Evolutionary conservation across 257 asterid genomes (phyloP), one percentile per base, ranked within the genome.

Genomic region (Solanum chilense): DNA sequence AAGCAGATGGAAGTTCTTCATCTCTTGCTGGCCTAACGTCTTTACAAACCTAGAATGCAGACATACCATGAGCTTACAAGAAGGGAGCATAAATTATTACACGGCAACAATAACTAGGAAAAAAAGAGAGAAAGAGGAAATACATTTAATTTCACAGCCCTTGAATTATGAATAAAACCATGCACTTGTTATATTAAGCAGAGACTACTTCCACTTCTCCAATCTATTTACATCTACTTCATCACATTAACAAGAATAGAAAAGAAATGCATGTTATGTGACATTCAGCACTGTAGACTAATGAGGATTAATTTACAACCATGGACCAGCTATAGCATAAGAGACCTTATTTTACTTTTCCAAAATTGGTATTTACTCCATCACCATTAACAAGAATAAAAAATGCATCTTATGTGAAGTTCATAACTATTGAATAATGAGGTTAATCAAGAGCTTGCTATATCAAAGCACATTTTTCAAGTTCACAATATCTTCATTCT

Each of bases 1-100:
- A 97, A 25, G 98, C 88, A 9, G 98, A 95, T 45, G 99, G 93
- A 90, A 97, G 98, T 91, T 95, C 99, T 86, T 97, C 98, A 90
- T 97, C 97, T 83, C 87, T 92, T 88, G 98, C 98, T 25, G 98
- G 97, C 88, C 97, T 92, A 87, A 91, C 92, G 75, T 88, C 89
- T 91, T 86, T 90, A 89, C 98, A 95, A 60, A 90, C 95, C 99
- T 95, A 92, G 88, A 90, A 89, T 90, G 90, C 66, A 86, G 45
- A 83, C 31, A 85, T 14, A 25, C 20, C 29, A 13, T 71, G 70
- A 85, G 68, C 47, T 18, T 27, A 60, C 44, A 84, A 70, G 5
- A 29, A 31, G 25, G 35, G n/a, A 73, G 33, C 47, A 47, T 69
- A 47, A 29, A 80, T 39, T 44, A 70, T 85, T 62, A 45, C 37